phyloP scores from a whole-genome alignment of 2,329 filamentous ascomycete species.

The Epichloe sp. region DNA sequence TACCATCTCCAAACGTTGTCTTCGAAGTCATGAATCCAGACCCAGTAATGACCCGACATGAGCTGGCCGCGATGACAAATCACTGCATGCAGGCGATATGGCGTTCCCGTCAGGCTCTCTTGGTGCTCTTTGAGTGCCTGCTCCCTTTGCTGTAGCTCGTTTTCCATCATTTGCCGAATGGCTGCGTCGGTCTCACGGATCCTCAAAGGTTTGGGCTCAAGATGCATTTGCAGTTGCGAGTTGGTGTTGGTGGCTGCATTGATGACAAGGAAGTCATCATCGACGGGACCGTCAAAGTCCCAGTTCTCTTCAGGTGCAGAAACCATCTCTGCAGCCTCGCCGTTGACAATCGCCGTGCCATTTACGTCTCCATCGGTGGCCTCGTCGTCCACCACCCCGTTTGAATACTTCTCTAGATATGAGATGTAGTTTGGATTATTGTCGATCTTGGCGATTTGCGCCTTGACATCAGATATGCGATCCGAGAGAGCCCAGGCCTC shows the following conservation, averaged over 20 bases:
- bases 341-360: background rate
- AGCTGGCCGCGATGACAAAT: conserved; percentile 76
- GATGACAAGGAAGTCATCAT: conserved; percentile 23
- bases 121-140: conserved; percentile 14
- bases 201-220: conserved; percentile 8
- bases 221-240: background rate
- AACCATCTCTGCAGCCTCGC: background rate
- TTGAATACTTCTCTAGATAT: conserved; percentile 16
- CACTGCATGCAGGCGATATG: conserved; percentile 78
- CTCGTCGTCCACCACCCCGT: conserved; percentile 9
- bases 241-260: conserved; percentile 6
- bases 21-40: conserved; percentile 87
- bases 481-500: conserved; percentile 64
- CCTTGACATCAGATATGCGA: conserved; percentile 43
- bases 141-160: conserved; percentile 24
- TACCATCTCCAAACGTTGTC: conserved; percentile 79
- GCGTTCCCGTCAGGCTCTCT: conserved; percentile 46
- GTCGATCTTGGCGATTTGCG: conserved; percentile 18
- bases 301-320: conserved; percentile 16
- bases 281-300: conserved; percentile 26
- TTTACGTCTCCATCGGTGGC: background rate
- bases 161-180: conserved; percentile 31
- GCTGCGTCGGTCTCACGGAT: conserved; percentile 13
- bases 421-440: conserved; percentile 13
- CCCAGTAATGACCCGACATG: conserved; percentile 83